Evolutionary conservation across 306 rosid genomes (phyloP).

Genomic region (Notholithocarpus densiflorus): DNA sequence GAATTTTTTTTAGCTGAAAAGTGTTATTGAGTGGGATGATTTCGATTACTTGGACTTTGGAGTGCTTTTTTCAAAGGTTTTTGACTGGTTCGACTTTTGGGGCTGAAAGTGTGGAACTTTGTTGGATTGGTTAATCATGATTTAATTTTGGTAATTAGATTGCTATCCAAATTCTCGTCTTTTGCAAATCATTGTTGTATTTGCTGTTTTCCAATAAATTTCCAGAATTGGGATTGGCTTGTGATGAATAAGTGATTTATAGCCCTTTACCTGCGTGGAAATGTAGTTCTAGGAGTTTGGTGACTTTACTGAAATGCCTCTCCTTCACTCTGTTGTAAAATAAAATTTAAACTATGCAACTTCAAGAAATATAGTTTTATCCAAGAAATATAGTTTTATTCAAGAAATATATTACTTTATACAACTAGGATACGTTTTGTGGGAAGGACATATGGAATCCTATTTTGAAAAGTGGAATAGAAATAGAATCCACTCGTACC

Average conservation of each 20-base stretch:
- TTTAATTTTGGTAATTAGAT: not conserved
- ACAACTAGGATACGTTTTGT: too few species aligned
- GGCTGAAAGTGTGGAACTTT: not conserved
- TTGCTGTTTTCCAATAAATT: not conserved
- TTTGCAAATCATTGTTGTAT: not conserved
- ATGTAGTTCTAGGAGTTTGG: not conserved
- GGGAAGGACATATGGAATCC: too few species aligned
- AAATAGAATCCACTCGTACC: too few species aligned
- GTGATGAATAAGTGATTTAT: not conserved
- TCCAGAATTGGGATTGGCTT: not conserved
- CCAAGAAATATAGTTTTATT: too few species aligned
- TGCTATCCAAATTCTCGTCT: not conserved
- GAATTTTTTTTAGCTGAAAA: not conserved
- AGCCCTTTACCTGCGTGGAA: not conserved
- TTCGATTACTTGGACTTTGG: not conserved
- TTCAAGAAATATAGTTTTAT: too few species aligned
- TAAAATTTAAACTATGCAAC: too few species aligned
- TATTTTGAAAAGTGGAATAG: too few species aligned
- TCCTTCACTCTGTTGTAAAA: not conserved
- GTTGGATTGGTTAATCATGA: not conserved
- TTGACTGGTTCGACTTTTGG: not conserved
- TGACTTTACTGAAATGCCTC: not conserved
- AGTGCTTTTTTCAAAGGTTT: not conserved
- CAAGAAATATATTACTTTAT: too few species aligned
- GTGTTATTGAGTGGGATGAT: not conserved